Evolutionary conservation across 805 yeast species (phyloP).

Genomic region (Jamesozyma jinghongensis): DNA sequence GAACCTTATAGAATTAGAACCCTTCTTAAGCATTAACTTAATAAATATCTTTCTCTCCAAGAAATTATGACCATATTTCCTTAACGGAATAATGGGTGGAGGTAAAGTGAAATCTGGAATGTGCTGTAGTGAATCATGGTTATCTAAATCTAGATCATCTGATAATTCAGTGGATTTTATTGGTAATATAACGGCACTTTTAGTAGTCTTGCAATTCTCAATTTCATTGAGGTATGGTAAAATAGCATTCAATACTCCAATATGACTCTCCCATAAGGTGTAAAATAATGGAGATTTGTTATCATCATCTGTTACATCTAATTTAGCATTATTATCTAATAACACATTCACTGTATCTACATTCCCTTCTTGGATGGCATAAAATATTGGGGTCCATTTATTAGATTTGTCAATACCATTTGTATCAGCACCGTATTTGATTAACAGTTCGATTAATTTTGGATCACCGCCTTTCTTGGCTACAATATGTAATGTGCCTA

Average conservation of each 20-base stretch:
- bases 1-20: slow-evolving; percentile 37
- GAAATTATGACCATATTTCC: slow-evolving; percentile 94
- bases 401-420: slow-evolving; percentile 77
- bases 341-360: slow-evolving; percentile 58
- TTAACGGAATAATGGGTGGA: slow-evolving; percentile 89
- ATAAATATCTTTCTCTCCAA: slow-evolving; percentile 81
- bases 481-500: slow-evolving; percentile 78
- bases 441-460: slow-evolving; percentile 56
- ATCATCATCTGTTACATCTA: slow-evolving; percentile 64
- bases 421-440: slow-evolving; percentile 65
- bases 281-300: slow-evolving; percentile 75
- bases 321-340: slow-evolving; percentile 63
- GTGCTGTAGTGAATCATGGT: slow-evolving; percentile 35
- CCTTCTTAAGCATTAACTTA: slow-evolving; percentile 58
- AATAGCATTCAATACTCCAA: slow-evolving; percentile 65
- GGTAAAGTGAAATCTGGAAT: slow-evolving; percentile 90
- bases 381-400: slow-evolving; percentile 90
- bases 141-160: slow-evolving; percentile 14
- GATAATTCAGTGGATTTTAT: not conserved
- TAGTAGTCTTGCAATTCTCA: slow-evolving; percentile 3
- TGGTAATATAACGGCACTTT: slow-evolving; percentile 1
- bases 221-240: slow-evolving; percentile 21
- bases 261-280: slow-evolving; percentile 91
- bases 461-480: slow-evolving; percentile 71
- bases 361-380: slow-evolving; percentile 83